Conservation (phyloP, 2,329 filamentous ascomycete genomes). For the Fusarium concolor region DNA sequence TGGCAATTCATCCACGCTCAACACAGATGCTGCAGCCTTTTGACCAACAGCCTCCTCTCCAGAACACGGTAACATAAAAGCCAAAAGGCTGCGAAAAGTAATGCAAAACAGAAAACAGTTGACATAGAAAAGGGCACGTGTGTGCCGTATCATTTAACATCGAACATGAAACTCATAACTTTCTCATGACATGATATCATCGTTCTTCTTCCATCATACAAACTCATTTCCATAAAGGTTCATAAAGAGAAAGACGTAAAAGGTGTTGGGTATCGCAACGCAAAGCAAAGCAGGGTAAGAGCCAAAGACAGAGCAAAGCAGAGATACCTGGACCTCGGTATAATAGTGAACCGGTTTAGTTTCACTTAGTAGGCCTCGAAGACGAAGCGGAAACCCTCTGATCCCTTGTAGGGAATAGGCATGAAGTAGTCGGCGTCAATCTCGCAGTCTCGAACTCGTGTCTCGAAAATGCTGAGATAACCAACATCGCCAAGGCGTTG, state of each 20-base stretch:
- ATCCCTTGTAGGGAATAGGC: constrained; percentile 54
- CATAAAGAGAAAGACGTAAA: constrained; percentile 14
- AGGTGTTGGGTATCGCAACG: constrained; percentile 31
- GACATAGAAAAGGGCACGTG: constrained; percentile 40
- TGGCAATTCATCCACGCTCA: constrained; percentile 11
- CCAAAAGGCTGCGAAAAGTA: constrained; percentile 1
- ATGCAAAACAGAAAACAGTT: constrained; percentile 13
- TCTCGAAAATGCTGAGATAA: constrained; percentile 52
- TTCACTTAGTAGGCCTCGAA: constrained; percentile 46
- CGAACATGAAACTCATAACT: constrained; percentile 35
- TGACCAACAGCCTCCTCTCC: constrained; percentile 7
- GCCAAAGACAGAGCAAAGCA: constrained; percentile 17
- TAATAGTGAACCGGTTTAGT: constrained; percentile 15
- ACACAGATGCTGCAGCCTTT: constrained; percentile 5
- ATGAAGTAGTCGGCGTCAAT: constrained; percentile 55
- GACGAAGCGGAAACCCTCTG: constrained; percentile 51
- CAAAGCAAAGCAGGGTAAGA: constrained; percentile 14
- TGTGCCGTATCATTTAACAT: constrained; percentile 33
- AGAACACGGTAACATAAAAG: constrained; percentile 20
- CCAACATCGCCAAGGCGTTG: constrained; percentile 50
- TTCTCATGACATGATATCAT: constrained; percentile 34
- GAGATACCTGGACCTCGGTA: constrained; percentile 18
- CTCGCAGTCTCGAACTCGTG: constrained; percentile 50
- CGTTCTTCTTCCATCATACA: constrained; percentile 30
- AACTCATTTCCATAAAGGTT: constrained; percentile 23